phyloP scores from a whole-genome alignment of 2,329 filamentous ascomycete species.

The Trichophyton schoenleinii region DNA sequence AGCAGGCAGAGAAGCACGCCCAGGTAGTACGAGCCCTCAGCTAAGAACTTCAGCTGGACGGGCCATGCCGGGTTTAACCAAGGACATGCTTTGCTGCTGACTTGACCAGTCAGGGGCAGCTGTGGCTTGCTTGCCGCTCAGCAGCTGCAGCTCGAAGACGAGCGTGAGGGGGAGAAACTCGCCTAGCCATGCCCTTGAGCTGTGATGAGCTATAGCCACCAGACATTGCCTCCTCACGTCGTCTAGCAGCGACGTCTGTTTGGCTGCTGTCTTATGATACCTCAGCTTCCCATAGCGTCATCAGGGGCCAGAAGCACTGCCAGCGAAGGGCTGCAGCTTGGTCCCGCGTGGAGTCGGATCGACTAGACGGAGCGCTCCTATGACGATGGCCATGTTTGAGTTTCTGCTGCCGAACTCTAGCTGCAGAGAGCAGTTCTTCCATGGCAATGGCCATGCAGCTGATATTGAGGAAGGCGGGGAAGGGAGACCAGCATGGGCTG shows the following conservation, averaged over 20 bases:
- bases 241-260: not conserved
- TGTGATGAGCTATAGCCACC: not conserved
- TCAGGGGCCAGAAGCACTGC: not conserved
- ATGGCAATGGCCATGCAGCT: not conserved
- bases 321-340: not conserved
- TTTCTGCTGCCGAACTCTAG: not conserved
- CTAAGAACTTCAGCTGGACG: not conserved
- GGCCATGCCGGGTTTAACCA: not conserved
- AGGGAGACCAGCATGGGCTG: not conserved
- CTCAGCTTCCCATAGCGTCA: not conserved
- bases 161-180: not conserved
- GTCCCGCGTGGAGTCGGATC: not conserved
- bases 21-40: not conserved
- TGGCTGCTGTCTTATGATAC: not conserved
- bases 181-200: not conserved
- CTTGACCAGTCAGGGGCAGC: not conserved
- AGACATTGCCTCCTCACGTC: not conserved
- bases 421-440: not conserved
- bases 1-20: not conserved
- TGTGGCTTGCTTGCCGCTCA: not conserved
- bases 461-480: not conserved
- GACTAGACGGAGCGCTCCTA: not conserved
- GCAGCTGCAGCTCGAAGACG: not conserved
- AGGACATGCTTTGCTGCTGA: not conserved
- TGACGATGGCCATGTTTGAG: not conserved